A percentile compares a stretch with the other conserved stretches of the same genome.
phyloP scores from a whole-genome alignment of 2,329 filamentous ascomycete species.

The Penicillium sp. region DNA sequence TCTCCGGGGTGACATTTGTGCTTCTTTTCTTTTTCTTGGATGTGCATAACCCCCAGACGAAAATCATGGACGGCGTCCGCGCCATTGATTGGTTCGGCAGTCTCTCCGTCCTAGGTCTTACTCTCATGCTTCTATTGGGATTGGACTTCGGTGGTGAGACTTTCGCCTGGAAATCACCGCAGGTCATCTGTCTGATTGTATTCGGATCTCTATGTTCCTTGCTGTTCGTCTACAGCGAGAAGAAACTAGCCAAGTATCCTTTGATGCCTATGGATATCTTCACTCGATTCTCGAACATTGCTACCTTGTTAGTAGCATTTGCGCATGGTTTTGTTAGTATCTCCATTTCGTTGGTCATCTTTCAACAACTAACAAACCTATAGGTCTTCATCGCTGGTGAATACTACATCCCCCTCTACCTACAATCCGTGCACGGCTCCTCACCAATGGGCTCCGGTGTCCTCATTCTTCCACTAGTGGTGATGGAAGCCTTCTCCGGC shows the following conservation, averaged over 20 bases:
- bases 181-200: slow-evolving; percentile 55
- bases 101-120: slow-evolving; percentile 51
- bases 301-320: slow-evolving; percentile 52
- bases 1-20: slow-evolving; percentile 49
- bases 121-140: slow-evolving; percentile 53
- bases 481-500: slow-evolving; percentile 45
- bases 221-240: slow-evolving; percentile 62
- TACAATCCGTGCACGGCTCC: slow-evolving; percentile 65
- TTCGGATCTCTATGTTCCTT: slow-evolving; percentile 50
- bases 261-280: slow-evolving; percentile 68
- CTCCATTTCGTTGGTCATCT: background rate
- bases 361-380: slow-evolving; percentile 11
- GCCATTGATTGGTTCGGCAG: slow-evolving; percentile 57
- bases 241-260: slow-evolving; percentile 61
- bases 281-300: slow-evolving; percentile 54
- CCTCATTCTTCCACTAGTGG: slow-evolving; percentile 61
- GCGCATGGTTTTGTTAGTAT: slow-evolving; percentile 46
- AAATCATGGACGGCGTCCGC: slow-evolving; percentile 48
- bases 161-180: slow-evolving; percentile 54
- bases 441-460: slow-evolving; percentile 58
- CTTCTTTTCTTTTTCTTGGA: slow-evolving; percentile 54
- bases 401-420: slow-evolving; percentile 72
- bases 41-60: slow-evolving; percentile 55
- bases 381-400: slow-evolving; percentile 63
- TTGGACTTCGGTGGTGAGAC: slow-evolving; percentile 54